phyloP scores from a whole-genome alignment of 1,284 basidiomycete genomes.

The Serendipita sp. region DNA sequence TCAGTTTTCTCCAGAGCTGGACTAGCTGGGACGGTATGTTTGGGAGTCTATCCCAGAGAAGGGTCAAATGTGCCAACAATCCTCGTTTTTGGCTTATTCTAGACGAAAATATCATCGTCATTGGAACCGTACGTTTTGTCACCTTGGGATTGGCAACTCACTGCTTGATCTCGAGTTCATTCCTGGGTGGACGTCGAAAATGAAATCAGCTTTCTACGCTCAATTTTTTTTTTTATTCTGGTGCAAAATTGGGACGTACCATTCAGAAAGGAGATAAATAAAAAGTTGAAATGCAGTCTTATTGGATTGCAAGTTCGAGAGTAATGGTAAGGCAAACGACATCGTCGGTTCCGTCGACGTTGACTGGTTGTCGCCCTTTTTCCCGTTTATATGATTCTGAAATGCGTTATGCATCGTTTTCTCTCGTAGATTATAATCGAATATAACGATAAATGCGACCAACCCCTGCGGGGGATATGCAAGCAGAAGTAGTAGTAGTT shows the following conservation, averaged over 20 bases:
- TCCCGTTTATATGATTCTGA: too few relatives aligned
- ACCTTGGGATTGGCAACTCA: background rate
- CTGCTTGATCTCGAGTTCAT: background rate
- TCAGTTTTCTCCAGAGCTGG: background rate
- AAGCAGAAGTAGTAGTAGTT: too few relatives aligned
- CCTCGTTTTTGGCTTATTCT: background rate
- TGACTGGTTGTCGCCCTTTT: too few relatives aligned
- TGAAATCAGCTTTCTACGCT: background rate
- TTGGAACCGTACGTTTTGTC: background rate
- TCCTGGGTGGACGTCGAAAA: background rate
- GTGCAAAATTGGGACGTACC: background rate
- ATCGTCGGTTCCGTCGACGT: too few relatives aligned
- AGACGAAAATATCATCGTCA: background rate
- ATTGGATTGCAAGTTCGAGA: background rate
- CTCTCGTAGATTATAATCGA: too few relatives aligned
- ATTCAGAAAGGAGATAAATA: background rate
- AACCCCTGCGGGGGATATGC: too few relatives aligned
- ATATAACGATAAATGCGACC: too few relatives aligned
- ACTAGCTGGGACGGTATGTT: background rate
- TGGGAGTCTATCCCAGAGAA: background rate
- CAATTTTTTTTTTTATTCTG: background rate
- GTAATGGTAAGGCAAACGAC: too few relatives aligned
- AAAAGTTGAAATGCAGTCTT: background rate
- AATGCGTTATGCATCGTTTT: too few relatives aligned
- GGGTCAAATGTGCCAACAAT: background rate